A percentile compares a stretch with the other conserved stretches of the same genome.
Conservation (phyloP, 2,329 filamentous ascomycete species). For the Epichloe elymi region DNA sequence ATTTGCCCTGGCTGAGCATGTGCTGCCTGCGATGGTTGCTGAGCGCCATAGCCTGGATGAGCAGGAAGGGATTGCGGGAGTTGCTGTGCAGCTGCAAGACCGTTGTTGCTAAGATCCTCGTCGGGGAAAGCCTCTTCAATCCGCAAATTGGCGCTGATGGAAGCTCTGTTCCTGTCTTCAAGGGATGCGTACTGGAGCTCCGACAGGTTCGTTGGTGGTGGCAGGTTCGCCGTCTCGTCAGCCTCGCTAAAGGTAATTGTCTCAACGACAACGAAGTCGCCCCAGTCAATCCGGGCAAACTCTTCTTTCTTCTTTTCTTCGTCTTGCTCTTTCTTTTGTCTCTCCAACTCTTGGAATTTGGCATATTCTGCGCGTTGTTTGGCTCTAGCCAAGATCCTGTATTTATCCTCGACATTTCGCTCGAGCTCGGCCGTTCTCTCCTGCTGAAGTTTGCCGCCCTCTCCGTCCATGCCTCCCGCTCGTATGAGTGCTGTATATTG, state of each 20-base stretch:
- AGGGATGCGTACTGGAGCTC: conserved; percentile 90
- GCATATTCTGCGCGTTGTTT: conserved; percentile 79
- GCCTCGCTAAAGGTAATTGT: conserved; percentile 84
- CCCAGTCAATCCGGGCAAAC: conserved; percentile 89
- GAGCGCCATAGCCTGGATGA: conserved; percentile 29
- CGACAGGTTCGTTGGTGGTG: conserved; percentile 75
- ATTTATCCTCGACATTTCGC: conserved; percentile 65
- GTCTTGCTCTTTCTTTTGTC: conserved; percentile 77
- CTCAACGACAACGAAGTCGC: conserved; percentile 92
- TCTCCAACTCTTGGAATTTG: conserved; percentile 73
- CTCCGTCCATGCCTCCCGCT: conserved; percentile 52
- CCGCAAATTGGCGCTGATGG: conserved; percentile 65
- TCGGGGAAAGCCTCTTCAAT: conserved; percentile 95
- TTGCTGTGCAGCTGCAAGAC: conserved; percentile 25
- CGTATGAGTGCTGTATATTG: conserved; percentile 78
- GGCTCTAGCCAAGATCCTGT: conserved; percentile 64
- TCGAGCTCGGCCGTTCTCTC: conserved; percentile 61
- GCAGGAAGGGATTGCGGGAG: conserved; percentile 30
- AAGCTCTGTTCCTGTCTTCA: conserved; percentile 87
- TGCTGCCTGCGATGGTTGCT: conserved; percentile 17
- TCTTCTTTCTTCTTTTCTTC: conserved; percentile 65
- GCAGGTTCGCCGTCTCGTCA: conserved; percentile 76
- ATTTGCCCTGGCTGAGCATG: conserved; percentile 20
- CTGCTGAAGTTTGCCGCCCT: conserved; percentile 55
- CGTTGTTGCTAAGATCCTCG: conserved; percentile 39